Conservation (phyloP, 1,284 basidiomycete genomes). For the Gymnopus androsaceus region DNA sequence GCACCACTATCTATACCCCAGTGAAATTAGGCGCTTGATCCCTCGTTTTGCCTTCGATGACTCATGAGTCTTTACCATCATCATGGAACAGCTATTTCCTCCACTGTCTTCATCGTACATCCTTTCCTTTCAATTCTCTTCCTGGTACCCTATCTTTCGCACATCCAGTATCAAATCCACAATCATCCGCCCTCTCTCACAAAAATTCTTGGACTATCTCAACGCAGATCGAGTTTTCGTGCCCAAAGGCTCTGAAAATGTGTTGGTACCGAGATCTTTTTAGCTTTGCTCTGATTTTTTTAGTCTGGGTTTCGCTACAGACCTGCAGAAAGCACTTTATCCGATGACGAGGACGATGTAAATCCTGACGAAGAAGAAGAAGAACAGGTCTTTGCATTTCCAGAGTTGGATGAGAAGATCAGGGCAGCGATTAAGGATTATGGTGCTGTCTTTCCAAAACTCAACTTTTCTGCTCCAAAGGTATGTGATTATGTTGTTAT, state of each 20-base stretch:
- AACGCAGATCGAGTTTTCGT: slow-evolving; percentile 80
- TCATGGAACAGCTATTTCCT: slow-evolving; percentile 11
- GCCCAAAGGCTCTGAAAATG: slow-evolving; percentile 79
- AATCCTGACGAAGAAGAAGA: slow-evolving; percentile 44
- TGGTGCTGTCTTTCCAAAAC: slow-evolving; percentile 90
- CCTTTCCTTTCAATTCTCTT: slow-evolving; percentile 81
- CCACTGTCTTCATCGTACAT: slow-evolving; percentile 42
- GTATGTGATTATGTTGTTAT: slow-evolving; percentile 41
- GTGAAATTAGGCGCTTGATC: no score
- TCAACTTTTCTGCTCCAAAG: slow-evolving; percentile 91
- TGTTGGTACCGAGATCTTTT: slow-evolving; percentile 44
- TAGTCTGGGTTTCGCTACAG: slow-evolving; percentile 37
- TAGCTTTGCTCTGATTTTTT: slow-evolving; percentile 21
- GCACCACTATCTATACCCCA: no score
- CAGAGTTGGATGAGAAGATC: slow-evolving; percentile 77
- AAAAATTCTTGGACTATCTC: slow-evolving; percentile 73
- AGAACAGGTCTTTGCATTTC: slow-evolving; percentile 59
- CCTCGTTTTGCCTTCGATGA: background rate
- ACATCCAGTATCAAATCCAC: slow-evolving; percentile 76
- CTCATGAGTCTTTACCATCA: background rate
- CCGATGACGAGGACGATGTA: slow-evolving; percentile 52
- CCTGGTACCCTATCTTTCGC: slow-evolving; percentile 84
- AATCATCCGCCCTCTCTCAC: slow-evolving; percentile 70
- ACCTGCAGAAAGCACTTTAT: slow-evolving; percentile 54
- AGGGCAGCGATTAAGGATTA: slow-evolving; percentile 69